phyloP scores from a whole-genome alignment of 83 land plant genomes.

The Larix sibirica region DNA sequence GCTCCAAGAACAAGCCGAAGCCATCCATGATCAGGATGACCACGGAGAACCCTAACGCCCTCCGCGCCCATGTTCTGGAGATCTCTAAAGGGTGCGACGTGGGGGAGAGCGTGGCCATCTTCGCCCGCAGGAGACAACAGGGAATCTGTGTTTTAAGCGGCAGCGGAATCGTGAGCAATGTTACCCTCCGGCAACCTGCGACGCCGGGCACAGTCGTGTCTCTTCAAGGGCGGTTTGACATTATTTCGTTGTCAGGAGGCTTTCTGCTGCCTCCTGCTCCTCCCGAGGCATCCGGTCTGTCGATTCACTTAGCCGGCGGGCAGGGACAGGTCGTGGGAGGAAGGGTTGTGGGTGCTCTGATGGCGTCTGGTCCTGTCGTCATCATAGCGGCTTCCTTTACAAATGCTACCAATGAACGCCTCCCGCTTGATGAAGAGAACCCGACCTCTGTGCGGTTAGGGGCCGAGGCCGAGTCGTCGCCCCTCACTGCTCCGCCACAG shows the following conservation, averaged over 20 bases:
- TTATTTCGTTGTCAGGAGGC: slow-evolving; percentile 34
- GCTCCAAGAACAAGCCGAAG: slow-evolving; percentile 6
- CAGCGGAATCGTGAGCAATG: slow-evolving; percentile 34
- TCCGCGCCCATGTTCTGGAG: too few species aligned
- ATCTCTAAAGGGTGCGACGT: too few species aligned
- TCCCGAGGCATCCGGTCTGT: too few species aligned
- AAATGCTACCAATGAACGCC: slow-evolving; percentile 27
- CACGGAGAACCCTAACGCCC: too few species aligned
- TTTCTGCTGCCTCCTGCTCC: slow-evolving; percentile 10
- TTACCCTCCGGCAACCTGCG: slow-evolving; percentile 35
- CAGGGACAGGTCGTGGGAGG: too few species aligned
- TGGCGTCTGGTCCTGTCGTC: too few species aligned
- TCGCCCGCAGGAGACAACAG: too few species aligned
- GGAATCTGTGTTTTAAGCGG: slow-evolving; percentile 34
- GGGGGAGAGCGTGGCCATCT: too few species aligned
- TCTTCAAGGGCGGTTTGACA: slow-evolving; percentile 41
- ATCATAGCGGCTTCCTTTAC: too few species aligned
- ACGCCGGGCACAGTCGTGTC: slow-evolving; percentile 30
- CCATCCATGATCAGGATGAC: neutral
- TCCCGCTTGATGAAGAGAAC: slow-evolving; percentile 35
- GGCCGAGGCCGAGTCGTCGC: neutral
- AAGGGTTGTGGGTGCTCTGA: too few species aligned
- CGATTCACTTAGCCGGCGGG: too few species aligned
- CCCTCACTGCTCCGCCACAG: too few species aligned
- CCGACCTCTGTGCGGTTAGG: neutral